A percentile compares a stretch with the other conserved stretches of the same genome.
Conservation (phyloP, 371 early-diverging fungal species). For the Zychaea mexicana region DNA sequence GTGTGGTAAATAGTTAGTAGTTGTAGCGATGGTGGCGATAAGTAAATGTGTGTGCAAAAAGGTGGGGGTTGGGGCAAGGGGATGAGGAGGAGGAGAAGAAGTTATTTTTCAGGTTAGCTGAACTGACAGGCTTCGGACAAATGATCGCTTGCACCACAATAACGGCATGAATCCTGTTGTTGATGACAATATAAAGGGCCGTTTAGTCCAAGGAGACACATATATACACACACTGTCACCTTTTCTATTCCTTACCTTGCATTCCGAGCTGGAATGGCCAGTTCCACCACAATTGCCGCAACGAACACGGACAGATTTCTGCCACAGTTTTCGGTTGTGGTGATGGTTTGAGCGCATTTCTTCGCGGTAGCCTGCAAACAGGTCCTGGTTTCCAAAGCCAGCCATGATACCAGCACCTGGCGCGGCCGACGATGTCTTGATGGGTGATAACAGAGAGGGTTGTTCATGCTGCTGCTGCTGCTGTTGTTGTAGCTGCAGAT, state of each 20-base stretch:
- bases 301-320: conserved; percentile 12
- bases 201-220: not conserved
- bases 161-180: conserved; percentile 19
- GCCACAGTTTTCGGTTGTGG: conserved; percentile 10
- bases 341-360: conserved; percentile 20
- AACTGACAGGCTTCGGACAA: conserved; percentile 24
- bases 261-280: conserved; percentile 44
- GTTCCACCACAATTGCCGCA: conserved; percentile 49
- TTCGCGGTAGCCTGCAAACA: conserved; percentile 21
- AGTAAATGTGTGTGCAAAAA: not conserved
- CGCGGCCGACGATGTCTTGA: not conserved
- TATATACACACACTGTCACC: no score
- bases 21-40: not conserved
- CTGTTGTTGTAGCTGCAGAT: conserved; percentile 11
- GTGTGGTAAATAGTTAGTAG: no score
- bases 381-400: conserved; percentile 26
- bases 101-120: not conserved
- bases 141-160: conserved; percentile 23
- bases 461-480: not conserved
- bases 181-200: not conserved
- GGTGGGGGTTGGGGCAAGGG: no score
- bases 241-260: conserved; percentile 37
- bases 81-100: not conserved
- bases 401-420: conserved; percentile 14
- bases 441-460: not conserved